These are phyloP conservation scores for Theileria annulata DNA, from an alignment of 169 alveolate genomes.

Conservation along the genomic window DNA sequence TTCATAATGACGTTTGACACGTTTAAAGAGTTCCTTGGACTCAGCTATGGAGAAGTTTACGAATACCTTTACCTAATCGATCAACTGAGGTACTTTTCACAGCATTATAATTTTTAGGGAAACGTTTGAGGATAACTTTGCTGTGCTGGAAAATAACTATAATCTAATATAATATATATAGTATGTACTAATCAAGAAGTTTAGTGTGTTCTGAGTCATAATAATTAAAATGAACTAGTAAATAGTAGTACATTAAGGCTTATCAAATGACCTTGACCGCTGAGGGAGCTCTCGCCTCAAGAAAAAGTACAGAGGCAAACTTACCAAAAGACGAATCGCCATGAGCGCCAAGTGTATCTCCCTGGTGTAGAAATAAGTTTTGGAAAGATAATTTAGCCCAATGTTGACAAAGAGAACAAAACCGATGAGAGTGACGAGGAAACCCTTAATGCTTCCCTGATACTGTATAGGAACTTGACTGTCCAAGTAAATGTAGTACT, in stretches of 20 bases:
- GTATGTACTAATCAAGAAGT: neutral
- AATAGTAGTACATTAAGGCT: neutral
- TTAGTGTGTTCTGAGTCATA: neutral
- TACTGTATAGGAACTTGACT: constrained; percentile 50
- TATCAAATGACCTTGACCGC: constrained; percentile 14
- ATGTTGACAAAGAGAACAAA: constrained; percentile 38
- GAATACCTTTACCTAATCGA: neutral
- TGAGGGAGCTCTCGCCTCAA: neutral
- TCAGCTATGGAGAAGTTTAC: neutral
- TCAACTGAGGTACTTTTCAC: neutral
- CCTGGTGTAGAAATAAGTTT: constrained; percentile 9
- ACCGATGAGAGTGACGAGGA: constrained; percentile 52
- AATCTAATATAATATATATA: neutral
- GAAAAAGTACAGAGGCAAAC: constrained; percentile 37
- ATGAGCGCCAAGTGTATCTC: constrained; percentile 22
- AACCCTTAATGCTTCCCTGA: constrained; percentile 65
- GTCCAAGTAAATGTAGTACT: constrained; percentile 49
- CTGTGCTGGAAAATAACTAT: neutral
- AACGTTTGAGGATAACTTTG: neutral
- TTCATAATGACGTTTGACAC: neutral
- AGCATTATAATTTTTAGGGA: neutral
- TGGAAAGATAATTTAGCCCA: constrained; percentile 21
- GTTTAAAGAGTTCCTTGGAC: neutral
- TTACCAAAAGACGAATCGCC: constrained; percentile 15
- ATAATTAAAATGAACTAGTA: neutral